Conservation (phyloP, 1,284 basidiomycete species). For the Boletellus deceptivus region DNA sequence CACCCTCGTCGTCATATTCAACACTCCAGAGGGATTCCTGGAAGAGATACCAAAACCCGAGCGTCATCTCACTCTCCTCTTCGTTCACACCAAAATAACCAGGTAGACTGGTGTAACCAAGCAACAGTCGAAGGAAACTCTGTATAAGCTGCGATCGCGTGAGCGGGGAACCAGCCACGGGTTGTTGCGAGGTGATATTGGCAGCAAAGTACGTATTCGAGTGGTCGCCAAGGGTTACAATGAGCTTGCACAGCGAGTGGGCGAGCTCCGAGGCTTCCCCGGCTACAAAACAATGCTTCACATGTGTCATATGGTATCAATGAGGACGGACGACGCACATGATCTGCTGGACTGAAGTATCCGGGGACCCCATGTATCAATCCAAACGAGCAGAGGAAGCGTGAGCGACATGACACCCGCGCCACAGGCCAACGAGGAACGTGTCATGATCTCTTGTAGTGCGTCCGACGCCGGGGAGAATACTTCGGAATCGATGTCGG, state of each 20-base stretch:
- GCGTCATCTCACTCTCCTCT: constrained; percentile 81
- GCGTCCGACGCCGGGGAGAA: constrained; percentile 70
- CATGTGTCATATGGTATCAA: neutral
- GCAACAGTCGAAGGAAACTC: constrained; percentile 64
- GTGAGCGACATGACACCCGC: constrained; percentile 72
- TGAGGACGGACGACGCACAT: constrained; percentile 30
- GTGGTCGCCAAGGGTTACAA: constrained; percentile 81
- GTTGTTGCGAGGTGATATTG: constrained; percentile 52
- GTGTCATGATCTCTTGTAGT: constrained; percentile 73
- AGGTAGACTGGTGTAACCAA: constrained; percentile 74
- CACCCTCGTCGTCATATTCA: constrained; percentile 56
- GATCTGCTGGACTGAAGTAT: constrained; percentile 51
- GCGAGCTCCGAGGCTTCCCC: constrained; percentile 54
- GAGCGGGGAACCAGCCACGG: constrained; percentile 27
- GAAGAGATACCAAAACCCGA: constrained; percentile 85
- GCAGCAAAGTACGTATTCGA: constrained; percentile 77
- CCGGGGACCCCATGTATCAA: constrained; percentile 50
- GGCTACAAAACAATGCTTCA: constrained; percentile 17
- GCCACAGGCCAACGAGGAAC: constrained; percentile 70
- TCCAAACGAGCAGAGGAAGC: constrained; percentile 79
- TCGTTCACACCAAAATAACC: constrained; percentile 81
- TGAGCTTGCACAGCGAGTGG: constrained; percentile 73
- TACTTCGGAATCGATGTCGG: constrained; percentile 43
- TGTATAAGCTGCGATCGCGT: constrained; percentile 57
- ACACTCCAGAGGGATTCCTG: constrained; percentile 85